These are phyloP conservation scores for Babesia bovis DNA, from an alignment of 169 alveolate species.

Conservation along the genomic window DNA sequence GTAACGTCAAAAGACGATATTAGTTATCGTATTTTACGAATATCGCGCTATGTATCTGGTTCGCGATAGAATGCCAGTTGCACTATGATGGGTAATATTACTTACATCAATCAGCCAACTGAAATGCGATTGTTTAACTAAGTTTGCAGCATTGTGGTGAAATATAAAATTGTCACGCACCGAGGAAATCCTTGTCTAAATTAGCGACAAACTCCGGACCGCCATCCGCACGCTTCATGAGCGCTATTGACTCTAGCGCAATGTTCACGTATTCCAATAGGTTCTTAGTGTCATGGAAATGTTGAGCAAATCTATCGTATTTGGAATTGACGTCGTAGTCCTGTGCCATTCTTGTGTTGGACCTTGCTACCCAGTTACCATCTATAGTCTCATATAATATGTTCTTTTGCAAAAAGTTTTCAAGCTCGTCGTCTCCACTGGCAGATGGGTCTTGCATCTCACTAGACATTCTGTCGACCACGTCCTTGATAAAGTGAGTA, in stretches of 20 bases:
- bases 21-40: too few relatives aligned
- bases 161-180: not conserved
- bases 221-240: constrained; percentile 54
- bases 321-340: constrained; percentile 68
- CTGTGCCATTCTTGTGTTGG: constrained; percentile 52
- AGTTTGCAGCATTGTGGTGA: too few relatives aligned
- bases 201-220: constrained; percentile 64
- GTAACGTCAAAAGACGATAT: too few relatives aligned
- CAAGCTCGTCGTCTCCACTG: constrained; percentile 62
- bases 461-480: constrained; percentile 45
- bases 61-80: too few relatives aligned
- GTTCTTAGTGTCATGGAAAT: constrained; percentile 43
- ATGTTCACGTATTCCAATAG: constrained; percentile 58
- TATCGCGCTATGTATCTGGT: too few relatives aligned
- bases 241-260: constrained; percentile 58
- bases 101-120: too few relatives aligned
- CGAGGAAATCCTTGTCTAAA: constrained; percentile 28
- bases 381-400: constrained; percentile 59
- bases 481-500: constrained; percentile 82
- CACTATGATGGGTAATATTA: too few relatives aligned
- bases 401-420: constrained; percentile 57
- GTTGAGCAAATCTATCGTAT: constrained; percentile 63
- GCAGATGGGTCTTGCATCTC: constrained; percentile 48
- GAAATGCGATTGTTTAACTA: too few relatives aligned
- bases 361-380: constrained; percentile 62